Evolutionary conservation across 2,329 filamentous ascomycete species (phyloP).

Genomic region (Clathrospora elynae): DNA sequence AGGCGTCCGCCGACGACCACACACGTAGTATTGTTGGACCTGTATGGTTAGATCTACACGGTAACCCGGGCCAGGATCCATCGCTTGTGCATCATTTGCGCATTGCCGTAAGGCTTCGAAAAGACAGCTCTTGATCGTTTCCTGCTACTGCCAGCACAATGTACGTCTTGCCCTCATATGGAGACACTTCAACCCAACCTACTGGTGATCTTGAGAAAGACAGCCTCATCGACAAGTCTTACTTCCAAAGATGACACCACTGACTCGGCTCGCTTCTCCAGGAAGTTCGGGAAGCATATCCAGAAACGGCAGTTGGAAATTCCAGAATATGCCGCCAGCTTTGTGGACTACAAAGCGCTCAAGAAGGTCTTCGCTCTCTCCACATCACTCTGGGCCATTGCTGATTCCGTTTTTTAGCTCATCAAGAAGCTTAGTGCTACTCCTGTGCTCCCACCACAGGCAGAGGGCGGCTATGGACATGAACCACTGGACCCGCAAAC

Average conservation of each 20-base stretch:
- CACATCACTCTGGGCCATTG: neutral
- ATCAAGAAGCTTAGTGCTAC: constrained; percentile 98
- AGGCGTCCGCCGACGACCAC: constrained; percentile 37
- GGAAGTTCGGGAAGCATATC: constrained; percentile 99
- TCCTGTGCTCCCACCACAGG: constrained; percentile 78
- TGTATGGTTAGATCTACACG: constrained; percentile 43
- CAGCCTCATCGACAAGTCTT: constrained; percentile 43
- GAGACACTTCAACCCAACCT: constrained; percentile 39
- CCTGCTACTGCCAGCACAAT: constrained; percentile 40
- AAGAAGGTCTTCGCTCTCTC: constrained; percentile 75
- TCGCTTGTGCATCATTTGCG: constrained; percentile 40
- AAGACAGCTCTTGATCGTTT: constrained; percentile 25
- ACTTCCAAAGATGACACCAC: constrained; percentile 46
- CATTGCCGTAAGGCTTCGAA: constrained; percentile 28
- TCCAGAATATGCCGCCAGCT: constrained; percentile 97
- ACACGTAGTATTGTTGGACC: constrained; percentile 29
- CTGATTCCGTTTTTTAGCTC: constrained; percentile 64
- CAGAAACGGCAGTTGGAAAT: constrained; percentile 99
- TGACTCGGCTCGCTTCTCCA: constrained; percentile 55
- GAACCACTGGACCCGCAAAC: constrained; percentile 75
- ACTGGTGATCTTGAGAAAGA: constrained; percentile 39
- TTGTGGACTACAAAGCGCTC: constrained; percentile 98
- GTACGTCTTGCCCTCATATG: constrained; percentile 47
- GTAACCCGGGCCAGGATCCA: constrained; percentile 28
- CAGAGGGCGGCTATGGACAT: constrained; percentile 57